Base-by-base conservation (phyloP, 176 grass and related monocot genomes). In the Raddia distichophylla region DNA sequence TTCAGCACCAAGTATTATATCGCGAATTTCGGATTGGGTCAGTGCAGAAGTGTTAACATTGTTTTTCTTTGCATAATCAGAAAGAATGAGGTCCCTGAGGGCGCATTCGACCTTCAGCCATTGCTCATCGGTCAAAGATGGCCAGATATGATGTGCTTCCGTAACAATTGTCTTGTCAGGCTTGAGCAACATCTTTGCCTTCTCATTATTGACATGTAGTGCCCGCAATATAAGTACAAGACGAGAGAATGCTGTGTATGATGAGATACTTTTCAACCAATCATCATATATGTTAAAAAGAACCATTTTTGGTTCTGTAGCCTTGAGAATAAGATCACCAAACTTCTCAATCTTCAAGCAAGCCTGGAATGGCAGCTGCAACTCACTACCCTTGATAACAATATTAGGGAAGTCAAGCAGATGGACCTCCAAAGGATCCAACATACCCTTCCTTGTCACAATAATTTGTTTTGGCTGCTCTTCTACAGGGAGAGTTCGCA, bases 261-360 rank as follows among this genome's bases (percentile, higher is more conserved):
- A 98, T 48, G 95, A 98, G 84, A 98, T 98, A 66, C 92, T 95
- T 89, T 94, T 98, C 88, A 98, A 56, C 95, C 92, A 98, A 87
- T 98, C 95, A 91, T 98, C 95, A 56, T 98, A 98, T 48, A 98
- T 94, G 77, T 98, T 98, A 58, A 93, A 98, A 40, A 98, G 86
- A 77, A 98, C 92, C 95, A 98, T 98, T 71, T 98, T 92, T 8
- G 95, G 95, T 79, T 98, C 95, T 16, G 95, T 95, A 59, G 95
- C 95, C 86, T 98, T 98, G 42, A 98, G 82, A 83, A 98, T 98
- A 52, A 98, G 85, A 88, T 98, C 95, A 83, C 95, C 95, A 15
- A 98, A 98, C 79, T 98, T 98, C 75, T 98, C 95, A 35, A 98
- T 98, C 89, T 98, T 98, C 46, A 98, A 90, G 84, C 95, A 98